Percentiles rank a stretch among this genome's conserved stretches.
phyloP scores from a whole-genome alignment of 1,284 basidiomycete genomes.

The Singerocomus rubriflavus region DNA sequence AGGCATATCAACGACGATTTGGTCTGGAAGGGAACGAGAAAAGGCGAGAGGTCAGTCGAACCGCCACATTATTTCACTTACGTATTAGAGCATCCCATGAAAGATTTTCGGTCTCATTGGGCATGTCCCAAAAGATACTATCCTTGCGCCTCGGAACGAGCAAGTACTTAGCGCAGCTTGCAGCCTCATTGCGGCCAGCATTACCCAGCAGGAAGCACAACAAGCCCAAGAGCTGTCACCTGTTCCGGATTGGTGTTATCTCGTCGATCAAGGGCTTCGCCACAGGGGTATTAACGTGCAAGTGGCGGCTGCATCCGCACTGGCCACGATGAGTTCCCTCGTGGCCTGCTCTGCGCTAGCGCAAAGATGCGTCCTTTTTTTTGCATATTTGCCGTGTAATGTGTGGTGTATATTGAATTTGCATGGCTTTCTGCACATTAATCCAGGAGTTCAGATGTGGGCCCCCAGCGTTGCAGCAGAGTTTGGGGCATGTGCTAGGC shows the following conservation, averaged over 20 bases:
- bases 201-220: conserved; percentile 56
- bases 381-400: conserved; percentile 8
- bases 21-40: conserved; percentile 31
- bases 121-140: conserved; percentile 49
- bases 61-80: neutral
- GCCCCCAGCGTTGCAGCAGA: conserved; percentile 65
- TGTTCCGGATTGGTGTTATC: conserved; percentile 59
- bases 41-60: conserved; percentile 38
- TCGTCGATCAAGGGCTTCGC: conserved; percentile 74
- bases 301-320: conserved; percentile 64
- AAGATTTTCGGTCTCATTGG: conserved; percentile 60
- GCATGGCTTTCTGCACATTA: conserved; percentile 43
- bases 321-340: conserved; percentile 65
- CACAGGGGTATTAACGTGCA: conserved; percentile 69
- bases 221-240: conserved; percentile 36
- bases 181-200: conserved; percentile 61
- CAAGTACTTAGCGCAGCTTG: conserved; percentile 76
- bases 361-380: conserved; percentile 56
- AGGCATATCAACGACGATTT: conserved; percentile 41
- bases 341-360: conserved; percentile 62
- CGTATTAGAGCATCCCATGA: neutral
- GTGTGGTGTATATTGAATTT: conserved; percentile 21
- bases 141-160: conserved; percentile 73
- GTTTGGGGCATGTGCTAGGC: conserved; percentile 75
- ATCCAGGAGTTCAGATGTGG: conserved; percentile 63